These are phyloP conservation scores for Fusarium dimerum DNA, from an alignment of 2,329 filamentous ascomycete species.

Conservation along the genomic window DNA sequence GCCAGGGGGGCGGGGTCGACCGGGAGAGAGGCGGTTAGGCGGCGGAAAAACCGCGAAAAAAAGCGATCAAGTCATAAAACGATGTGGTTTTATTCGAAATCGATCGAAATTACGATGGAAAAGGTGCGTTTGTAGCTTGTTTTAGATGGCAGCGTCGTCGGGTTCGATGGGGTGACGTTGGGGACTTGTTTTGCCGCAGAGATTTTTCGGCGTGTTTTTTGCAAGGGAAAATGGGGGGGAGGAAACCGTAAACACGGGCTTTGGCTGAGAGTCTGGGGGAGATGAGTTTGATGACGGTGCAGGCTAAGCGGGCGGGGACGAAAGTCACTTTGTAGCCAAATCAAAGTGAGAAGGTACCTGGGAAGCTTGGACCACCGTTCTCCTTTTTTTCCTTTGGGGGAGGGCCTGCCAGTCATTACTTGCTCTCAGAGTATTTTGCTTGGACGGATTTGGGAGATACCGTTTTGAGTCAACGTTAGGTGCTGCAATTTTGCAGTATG, in stretches of 20 bases:
- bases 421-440: background rate
- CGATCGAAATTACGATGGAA: slow-evolving; percentile 52
- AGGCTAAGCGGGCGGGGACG: slow-evolving; percentile 15
- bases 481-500: no score
- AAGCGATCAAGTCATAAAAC: slow-evolving; percentile 64
- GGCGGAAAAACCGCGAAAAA: slow-evolving; percentile 64
- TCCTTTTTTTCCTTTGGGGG: slow-evolving; percentile 29
- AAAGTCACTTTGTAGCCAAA: slow-evolving; percentile 27
- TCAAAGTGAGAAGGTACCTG: slow-evolving; percentile 31
- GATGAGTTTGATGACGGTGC: slow-evolving; percentile 28
- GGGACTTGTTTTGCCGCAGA: slow-evolving; percentile 53
- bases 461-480: background rate
- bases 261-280: slow-evolving; percentile 12
- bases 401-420: slow-evolving; percentile 1
- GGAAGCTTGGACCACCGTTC: slow-evolving; percentile 32
- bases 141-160: slow-evolving; percentile 56
- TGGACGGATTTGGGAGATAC: background rate
- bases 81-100: slow-evolving; percentile 55
- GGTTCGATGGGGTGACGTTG: slow-evolving; percentile 58
- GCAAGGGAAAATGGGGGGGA: slow-evolving; percentile 29
- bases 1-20: slow-evolving; percentile 38
- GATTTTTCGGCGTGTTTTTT: slow-evolving; percentile 51
- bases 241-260: slow-evolving; percentile 9
- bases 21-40: slow-evolving; percentile 41
- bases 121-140: slow-evolving; percentile 48